These are phyloP conservation scores for Penicillium canariense DNA, from an alignment of 495 filamentous ascomycete species.

Conservation along the genomic window DNA sequence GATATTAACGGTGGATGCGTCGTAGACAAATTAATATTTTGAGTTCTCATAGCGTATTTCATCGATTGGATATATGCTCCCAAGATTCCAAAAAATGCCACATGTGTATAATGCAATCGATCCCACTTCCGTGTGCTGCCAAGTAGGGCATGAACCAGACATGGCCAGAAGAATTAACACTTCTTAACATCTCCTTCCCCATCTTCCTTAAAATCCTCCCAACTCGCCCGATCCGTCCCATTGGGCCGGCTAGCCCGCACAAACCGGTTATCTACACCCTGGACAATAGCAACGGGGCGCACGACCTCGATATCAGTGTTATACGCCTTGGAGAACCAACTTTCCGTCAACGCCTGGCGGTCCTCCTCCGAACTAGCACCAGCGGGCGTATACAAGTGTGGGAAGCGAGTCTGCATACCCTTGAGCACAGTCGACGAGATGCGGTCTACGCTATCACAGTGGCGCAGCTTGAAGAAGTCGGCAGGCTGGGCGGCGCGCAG, in stretches of 20 bases:
- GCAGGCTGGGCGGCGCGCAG: conserved; percentile 52
- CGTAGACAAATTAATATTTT: no score
- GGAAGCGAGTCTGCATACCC: conserved; percentile 54
- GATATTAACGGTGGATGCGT: no score
- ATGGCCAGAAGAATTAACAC: conserved; percentile 10
- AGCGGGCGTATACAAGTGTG: conserved; percentile 33
- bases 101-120: conserved; percentile 11
- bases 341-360: conserved; percentile 33
- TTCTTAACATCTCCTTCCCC: conserved; percentile 28
- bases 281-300: conserved; percentile 34
- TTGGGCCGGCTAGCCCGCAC: conserved; percentile 42
- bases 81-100: not conserved
- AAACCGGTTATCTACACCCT: conserved; percentile 43
- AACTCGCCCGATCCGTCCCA: conserved; percentile 35
- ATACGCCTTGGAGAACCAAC: conserved; percentile 42
- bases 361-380: conserved; percentile 12
- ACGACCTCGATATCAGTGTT: conserved; percentile 42
- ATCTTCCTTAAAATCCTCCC: conserved; percentile 33
- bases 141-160: not conserved
- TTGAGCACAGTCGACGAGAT: conserved; percentile 63
- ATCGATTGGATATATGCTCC: not conserved
- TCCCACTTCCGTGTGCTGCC: not conserved
- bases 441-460: conserved; percentile 70
- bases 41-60: not conserved
- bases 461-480: conserved; percentile 63